phyloP scores from a whole-genome alignment of 805 yeast species.

The Hemisphaericaspora nanyangensis region DNA sequence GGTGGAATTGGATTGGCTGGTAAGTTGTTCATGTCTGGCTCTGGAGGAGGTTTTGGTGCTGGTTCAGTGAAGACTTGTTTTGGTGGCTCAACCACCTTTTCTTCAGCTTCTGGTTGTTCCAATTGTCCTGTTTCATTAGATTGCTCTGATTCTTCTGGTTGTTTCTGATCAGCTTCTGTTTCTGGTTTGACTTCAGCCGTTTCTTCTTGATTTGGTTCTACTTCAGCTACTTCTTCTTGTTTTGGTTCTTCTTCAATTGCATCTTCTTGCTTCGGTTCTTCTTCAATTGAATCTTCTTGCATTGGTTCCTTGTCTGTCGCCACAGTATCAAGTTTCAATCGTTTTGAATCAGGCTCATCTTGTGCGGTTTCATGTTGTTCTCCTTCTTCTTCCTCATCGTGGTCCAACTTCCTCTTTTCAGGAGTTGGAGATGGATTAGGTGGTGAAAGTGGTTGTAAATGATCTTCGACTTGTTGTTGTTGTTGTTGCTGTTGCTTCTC shows the following conservation, averaged over 20 bases:
- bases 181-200: neutral
- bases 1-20: slow-evolving; percentile 67
- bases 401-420: slow-evolving; percentile 29
- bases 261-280: slow-evolving; percentile 3
- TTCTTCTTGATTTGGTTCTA: slow-evolving; percentile 2
- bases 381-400: slow-evolving; percentile 17
- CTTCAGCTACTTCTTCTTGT: slow-evolving; percentile 5
- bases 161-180: neutral
- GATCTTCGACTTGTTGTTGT: neutral
- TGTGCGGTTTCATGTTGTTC: slow-evolving; percentile 5
- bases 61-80: slow-evolving; percentile 31
- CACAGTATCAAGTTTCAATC: neutral
- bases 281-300: slow-evolving; percentile 3
- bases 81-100: neutral
- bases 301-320: slow-evolving; percentile 4
- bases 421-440: slow-evolving; percentile 45
- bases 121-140: neutral
- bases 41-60: slow-evolving; percentile 72
- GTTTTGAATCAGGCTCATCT: slow-evolving; percentile 2
- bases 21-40: slow-evolving; percentile 68
- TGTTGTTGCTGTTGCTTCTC: neutral
- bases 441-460: slow-evolving; percentile 38
- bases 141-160: neutral
- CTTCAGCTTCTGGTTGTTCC: neutral
- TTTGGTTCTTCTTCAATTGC: slow-evolving; percentile 5